phyloP scores from a whole-genome alignment of 108 stramenopile genomes.

The Cyclotella distinguenda region DNA sequence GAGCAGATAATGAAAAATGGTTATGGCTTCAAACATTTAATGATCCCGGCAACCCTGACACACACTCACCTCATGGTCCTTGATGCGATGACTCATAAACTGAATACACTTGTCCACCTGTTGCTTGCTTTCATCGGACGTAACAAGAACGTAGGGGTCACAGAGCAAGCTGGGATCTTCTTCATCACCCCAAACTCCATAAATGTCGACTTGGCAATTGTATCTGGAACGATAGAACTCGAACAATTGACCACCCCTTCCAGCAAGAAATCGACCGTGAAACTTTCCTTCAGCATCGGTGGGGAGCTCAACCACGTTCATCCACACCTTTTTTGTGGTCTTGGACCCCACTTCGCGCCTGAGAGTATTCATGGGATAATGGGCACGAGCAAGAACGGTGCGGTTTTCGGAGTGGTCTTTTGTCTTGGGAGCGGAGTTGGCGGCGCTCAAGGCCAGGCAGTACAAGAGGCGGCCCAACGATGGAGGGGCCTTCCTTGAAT shows the following conservation, averaged over 20 bases:
- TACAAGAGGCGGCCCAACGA: conserved; percentile 31
- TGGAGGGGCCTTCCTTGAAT: conserved; percentile 12
- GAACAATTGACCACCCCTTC: conserved; percentile 17
- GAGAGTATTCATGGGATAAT: conserved; percentile 14
- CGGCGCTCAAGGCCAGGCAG: conserved; percentile 20
- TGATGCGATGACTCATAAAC: conserved; percentile 38
- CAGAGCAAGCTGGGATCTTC: conserved; percentile 11
- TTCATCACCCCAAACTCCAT: conserved; percentile 25
- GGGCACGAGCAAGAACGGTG: conserved; percentile 24
- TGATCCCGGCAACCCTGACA: no score
- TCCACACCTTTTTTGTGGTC: conserved; percentile 38
- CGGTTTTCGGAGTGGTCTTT: conserved; percentile 30
- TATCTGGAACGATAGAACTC: conserved; percentile 26
- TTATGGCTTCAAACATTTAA: no score
- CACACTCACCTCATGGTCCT: conserved; percentile 37
- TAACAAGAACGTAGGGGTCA: conserved; percentile 37
- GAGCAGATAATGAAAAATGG: no score
- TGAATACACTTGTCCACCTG: conserved; percentile 41
- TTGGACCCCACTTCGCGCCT: background rate
- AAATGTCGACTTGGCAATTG: conserved; percentile 42
- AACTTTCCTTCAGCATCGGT: conserved; percentile 21
- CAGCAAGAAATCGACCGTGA: conserved; percentile 40
- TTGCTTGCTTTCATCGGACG: conserved; percentile 25
- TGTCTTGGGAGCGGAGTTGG: conserved; percentile 32
- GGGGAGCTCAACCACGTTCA: conserved; percentile 42